A percentile compares a stretch with the other conserved stretches of the same genome.
These are phyloP conservation scores for Trichoderma polysporum DNA, from an alignment of 2,329 filamentous ascomycete species.

Conservation along the genomic window DNA sequence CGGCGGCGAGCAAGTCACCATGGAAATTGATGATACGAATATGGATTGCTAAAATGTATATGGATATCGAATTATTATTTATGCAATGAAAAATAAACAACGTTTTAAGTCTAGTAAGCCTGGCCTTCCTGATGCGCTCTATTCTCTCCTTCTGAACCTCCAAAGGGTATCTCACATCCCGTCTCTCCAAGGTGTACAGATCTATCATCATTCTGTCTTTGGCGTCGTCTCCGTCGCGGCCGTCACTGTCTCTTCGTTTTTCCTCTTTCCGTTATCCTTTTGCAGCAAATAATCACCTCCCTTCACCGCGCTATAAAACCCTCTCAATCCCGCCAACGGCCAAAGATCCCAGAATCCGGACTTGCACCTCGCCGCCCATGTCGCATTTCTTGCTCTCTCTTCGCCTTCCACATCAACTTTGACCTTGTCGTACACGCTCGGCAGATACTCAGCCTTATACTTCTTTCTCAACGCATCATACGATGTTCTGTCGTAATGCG, in stretches of 20 bases:
- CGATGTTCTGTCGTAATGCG: constrained; percentile 57
- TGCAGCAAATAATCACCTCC: constrained; percentile 49
- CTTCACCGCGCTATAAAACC: constrained; percentile 45
- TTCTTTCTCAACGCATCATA: constrained; percentile 59
- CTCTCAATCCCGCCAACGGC: constrained; percentile 47
- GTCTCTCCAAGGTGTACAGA: neutral
- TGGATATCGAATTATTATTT: neutral
- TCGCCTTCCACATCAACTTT: constrained; percentile 47
- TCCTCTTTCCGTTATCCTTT: constrained; percentile 31
- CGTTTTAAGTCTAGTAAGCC: neutral
- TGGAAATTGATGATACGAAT: neutral
- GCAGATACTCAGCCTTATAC: constrained; percentile 60
- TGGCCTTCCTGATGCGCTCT: neutral
- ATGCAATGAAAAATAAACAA: neutral
- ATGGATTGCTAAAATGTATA: neutral
- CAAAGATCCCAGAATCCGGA: constrained; percentile 31
- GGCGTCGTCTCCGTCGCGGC: neutral
- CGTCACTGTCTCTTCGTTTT: neutral
- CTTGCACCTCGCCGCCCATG: constrained; percentile 35
- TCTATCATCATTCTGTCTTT: neutral
- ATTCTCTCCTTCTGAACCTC: neutral
- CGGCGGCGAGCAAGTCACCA: too few relatives aligned
- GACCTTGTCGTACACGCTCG: constrained; percentile 68
- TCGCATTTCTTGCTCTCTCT: constrained; percentile 32
- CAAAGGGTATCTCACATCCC: neutral